These are phyloP conservation scores for Cystobasidium tubakii DNA, from an alignment of 768 basidiomycete genomes.

Conservation along the genomic window DNA sequence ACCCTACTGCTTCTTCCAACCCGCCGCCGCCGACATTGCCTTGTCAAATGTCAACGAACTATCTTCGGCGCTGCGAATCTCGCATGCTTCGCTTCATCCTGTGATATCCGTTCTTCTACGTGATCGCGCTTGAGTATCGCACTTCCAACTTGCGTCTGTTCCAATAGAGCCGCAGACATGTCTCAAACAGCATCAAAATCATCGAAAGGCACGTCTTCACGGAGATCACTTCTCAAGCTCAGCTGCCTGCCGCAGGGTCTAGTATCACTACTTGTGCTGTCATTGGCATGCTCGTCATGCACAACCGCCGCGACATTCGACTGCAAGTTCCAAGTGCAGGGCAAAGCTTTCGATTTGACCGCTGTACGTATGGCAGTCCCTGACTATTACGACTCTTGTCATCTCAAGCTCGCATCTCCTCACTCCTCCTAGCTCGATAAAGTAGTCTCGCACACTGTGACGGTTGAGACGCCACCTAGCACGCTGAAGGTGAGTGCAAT, in stretches of 20 bases:
- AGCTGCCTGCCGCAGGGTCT: background rate
- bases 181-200: background rate
- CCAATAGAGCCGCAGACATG: background rate
- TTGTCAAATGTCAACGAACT: too few relatives aligned
- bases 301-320: slow-evolving; percentile 23
- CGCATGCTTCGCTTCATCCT: too few relatives aligned
- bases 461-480: slow-evolving; percentile 13
- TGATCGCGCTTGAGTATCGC: background rate
- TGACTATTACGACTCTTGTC: too few relatives aligned
- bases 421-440: background rate
- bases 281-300: slow-evolving; percentile 2
- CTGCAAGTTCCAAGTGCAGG: slow-evolving; percentile 25
- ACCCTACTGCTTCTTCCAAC: too few relatives aligned
- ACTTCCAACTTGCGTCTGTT: background rate
- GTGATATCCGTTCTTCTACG: background rate
- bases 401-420: too few relatives aligned
- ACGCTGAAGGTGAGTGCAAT: slow-evolving; percentile 1
- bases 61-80: too few relatives aligned
- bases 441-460: slow-evolving; percentile 2
- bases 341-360: slow-evolving; percentile 31
- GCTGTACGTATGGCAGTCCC: slow-evolving; percentile 3
- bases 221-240: background rate
- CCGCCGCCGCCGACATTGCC: too few relatives aligned
- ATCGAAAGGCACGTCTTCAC: background rate
- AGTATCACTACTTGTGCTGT: background rate